Base-by-base conservation (phyloP, 371 early-diverging fungal genomes). In the Saksenaea oblongispora region DNA sequence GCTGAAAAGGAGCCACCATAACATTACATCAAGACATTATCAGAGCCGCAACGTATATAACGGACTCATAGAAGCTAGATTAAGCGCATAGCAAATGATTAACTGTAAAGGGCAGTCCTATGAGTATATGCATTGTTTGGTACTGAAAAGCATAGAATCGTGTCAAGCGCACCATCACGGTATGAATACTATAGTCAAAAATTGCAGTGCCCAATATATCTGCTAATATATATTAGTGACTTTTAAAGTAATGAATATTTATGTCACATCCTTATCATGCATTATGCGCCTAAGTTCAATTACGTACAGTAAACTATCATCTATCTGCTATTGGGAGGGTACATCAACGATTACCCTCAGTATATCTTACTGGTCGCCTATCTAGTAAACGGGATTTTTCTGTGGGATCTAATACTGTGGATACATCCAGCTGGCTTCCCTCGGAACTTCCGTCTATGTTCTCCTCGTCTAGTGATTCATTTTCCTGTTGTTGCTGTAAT, bases 331-430 rank as follows among this genome's bases (percentile, higher is more conserved):
- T 22, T 22, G 24, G 27, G 51, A 47, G 22, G 22, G 17, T 9
- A 22, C 22, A 47, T 47, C 24, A 47, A 22, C 8, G 22, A 11
- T 22, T 22, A 4, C 22, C 51, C 51, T 47, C 51, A 22, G 3
- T 22, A 22, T 47, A 47, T 47, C 22, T 47, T 10, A 5, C 22
- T 56, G 42, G 11, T 34, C 56, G 56, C 10, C 44, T 62, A 14
- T 55, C 54, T 51, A 63, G 36, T 15, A 63, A 35, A 22, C 63
- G 63, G 22, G 58, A 59, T 37, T 57, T 64, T 28, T 59, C 64
- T 37, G 64, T 64, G 10, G 59, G 58, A 5, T 57, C 61, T 47
- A 47, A n/a, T 0, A 11, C 51, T 22, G 9, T 36, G 36, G 47
- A 35, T 31, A 35, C 9, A 35, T 61, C 34, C 51, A 18, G 1